Percentiles rank a stretch among this genome's conserved stretches.
These are phyloP conservation scores for Margaritispora aquatica DNA, from an alignment of 495 filamentous ascomycete genomes.

Conservation along the genomic window DNA sequence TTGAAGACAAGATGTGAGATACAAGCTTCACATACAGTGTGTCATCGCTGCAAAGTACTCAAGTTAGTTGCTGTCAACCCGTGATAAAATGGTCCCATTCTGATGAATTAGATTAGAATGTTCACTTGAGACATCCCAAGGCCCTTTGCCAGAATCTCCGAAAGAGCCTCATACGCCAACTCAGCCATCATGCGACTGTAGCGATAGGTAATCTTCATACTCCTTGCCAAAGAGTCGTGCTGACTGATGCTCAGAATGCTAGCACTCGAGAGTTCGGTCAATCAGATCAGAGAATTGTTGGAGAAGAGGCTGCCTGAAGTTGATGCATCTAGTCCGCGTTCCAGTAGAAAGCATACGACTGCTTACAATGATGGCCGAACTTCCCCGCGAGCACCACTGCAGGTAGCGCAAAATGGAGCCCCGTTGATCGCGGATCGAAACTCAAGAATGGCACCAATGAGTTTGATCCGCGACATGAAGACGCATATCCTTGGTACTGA, in stretches of 20 bases:
- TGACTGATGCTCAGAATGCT: background rate
- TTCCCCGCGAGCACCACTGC: background rate
- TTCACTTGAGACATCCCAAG: background rate
- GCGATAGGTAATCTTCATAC: background rate
- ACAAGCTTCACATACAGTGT: background rate
- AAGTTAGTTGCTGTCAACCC: background rate
- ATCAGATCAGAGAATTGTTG: background rate
- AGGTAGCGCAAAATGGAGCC: background rate
- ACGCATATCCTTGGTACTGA: background rate
- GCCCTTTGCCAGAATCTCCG: background rate
- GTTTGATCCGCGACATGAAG: slow-evolving; percentile 1
- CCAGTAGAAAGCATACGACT: background rate
- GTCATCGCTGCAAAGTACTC: slow-evolving; percentile 1
- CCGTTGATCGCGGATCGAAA: slow-evolving; percentile 1
- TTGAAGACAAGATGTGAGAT: slow-evolving; percentile 4
- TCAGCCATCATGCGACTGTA: background rate
- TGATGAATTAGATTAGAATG: background rate
- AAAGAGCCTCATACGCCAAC: background rate
- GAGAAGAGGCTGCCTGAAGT: background rate
- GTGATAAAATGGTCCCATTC: background rate
- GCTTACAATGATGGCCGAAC: background rate
- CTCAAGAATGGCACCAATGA: background rate
- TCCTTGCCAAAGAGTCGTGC: background rate
- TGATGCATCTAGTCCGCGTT: background rate
- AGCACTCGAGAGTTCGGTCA: background rate